Evolutionary conservation across 345 rosid genomes (phyloP), one percentile per base, ranked within the genome.

Genomic region (Camelina hispida): DNA sequence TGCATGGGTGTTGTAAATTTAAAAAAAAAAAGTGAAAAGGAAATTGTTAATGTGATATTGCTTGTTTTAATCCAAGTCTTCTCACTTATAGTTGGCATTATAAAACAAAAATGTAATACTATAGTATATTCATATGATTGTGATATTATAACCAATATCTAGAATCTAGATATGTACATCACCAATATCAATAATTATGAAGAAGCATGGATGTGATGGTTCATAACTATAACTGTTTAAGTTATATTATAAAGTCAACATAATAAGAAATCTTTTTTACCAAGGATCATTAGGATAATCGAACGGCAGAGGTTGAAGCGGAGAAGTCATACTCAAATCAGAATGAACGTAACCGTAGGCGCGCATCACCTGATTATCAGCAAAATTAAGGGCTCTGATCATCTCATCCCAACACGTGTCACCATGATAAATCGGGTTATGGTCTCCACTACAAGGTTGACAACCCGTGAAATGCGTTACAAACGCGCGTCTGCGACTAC

Each of bases 391-490:
- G 6, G 98, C 93, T 81, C 83, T 84, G 16, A 84, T 82, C 97
- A 95, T 92, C 78, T 84, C 89, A n/a, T 80, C 61, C 92, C 90
- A 86, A 63, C 99, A 95, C 52, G 86, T 77, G 75, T 90, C 88
- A 9, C 89, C 93, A 5, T 78, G 71, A 44, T 95, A 95, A 71
- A 72, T 82, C 67, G 52, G 82, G 67, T 88, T 88, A 66, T 87
- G 93, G 69, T 85, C 81, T 43, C 99, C 99, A 65, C 89, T 90
- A 44, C 99, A 92, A 2, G 97, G 97, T 69, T 95, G 97, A 23
- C 99, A 95, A 1, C 99, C 99, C 47, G 99, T 89, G 77, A 95
- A 95, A 73, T 92, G 99, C 42, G 97, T 92, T 7, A 92, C 72
- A 30, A 90, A 87, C 68, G 97, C 91, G 57, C 97, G 57, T 77